Percentiles rank a stretch among this genome's conserved stretches.
Conservation (phyloP, 2,329 filamentous ascomycete species). For the Onygenales sp. region DNA sequence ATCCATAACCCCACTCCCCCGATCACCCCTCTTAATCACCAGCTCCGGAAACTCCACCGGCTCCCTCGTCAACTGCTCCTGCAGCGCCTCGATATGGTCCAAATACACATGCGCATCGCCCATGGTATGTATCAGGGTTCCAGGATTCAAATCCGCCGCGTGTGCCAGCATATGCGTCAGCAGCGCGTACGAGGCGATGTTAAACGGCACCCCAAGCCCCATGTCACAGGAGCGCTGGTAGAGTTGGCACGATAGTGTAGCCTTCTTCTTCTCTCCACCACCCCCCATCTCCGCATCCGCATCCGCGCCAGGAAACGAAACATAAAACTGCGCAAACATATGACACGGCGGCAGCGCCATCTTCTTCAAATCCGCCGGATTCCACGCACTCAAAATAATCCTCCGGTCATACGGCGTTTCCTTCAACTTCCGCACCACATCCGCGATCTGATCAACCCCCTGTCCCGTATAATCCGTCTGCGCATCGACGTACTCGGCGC, state of each 20-base stretch:
- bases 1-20: conserved; percentile 79
- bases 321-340: conserved; percentile 97
- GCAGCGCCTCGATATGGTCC: conserved; percentile 82
- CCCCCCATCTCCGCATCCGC: conserved; percentile 18
- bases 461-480: conserved; percentile 74
- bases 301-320: conserved; percentile 52
- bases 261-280: conserved; percentile 30
- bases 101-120: conserved; percentile 95
- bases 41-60: conserved; percentile 73
- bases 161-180: conserved; percentile 92
- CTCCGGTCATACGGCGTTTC: conserved; percentile 78
- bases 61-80: conserved; percentile 68
- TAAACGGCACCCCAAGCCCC: conserved; percentile 95
- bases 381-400: conserved; percentile 91
- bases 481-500: conserved; percentile 74
- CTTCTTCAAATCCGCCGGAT: conserved; percentile 70
- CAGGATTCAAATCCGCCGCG: conserved; percentile 73
- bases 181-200: conserved; percentile 89
- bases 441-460: conserved; percentile 86
- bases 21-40: conserved; percentile 57
- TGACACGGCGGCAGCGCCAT: conserved; percentile 95
- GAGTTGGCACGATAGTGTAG: conserved; percentile 78
- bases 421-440: conserved; percentile 78
- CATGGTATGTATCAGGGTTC: conserved; percentile 89
- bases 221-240: conserved; percentile 96